These are phyloP conservation scores for Wallacemonas sp. DNA, from an alignment of 208 protist species.

Conservation along the genomic window DNA sequence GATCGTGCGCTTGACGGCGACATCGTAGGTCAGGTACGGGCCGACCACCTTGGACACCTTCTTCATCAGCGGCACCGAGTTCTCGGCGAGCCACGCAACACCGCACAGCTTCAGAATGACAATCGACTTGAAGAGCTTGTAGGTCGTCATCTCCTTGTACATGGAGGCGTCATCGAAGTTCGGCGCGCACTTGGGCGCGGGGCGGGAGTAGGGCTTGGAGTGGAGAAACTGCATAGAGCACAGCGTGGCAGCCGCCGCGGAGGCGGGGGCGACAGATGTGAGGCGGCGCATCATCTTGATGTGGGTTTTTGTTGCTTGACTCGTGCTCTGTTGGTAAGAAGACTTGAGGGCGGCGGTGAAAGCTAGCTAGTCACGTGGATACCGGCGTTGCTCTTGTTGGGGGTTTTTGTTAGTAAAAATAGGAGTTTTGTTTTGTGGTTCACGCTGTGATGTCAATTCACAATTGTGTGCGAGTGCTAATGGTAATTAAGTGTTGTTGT, in stretches of 20 bases:
- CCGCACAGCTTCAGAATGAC: slow-evolving; percentile 73
- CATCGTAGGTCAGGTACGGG: slow-evolving; percentile 67
- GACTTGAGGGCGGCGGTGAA: no score
- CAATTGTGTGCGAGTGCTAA: background rate
- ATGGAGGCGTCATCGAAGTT: slow-evolving; percentile 69
- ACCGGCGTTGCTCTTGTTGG: no score
- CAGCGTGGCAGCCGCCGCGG: slow-evolving; percentile 15
- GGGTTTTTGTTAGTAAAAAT: background rate
- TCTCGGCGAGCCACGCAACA: slow-evolving; percentile 64
- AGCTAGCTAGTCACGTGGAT: no score
- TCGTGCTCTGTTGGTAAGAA: background rate
- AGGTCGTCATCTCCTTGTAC: slow-evolving; percentile 67
- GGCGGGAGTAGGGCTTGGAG: slow-evolving; percentile 9
- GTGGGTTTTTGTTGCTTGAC: slow-evolving; percentile 1
- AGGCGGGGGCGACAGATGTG: slow-evolving; percentile 18
- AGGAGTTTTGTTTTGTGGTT: background rate
- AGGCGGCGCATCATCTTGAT: slow-evolving; percentile 41
- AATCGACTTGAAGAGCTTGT: slow-evolving; percentile 78
- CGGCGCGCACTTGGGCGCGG: slow-evolving; percentile 16
- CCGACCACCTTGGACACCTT: slow-evolving; percentile 71
- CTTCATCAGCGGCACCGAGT: slow-evolving; percentile 80
- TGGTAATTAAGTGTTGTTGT: no score
- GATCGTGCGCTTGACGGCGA: slow-evolving; percentile 88
- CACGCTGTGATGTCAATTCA: background rate
- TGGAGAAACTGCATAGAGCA: slow-evolving; percentile 19